phyloP scores from a whole-genome alignment of 371 early-diverging fungal genomes.

The Zopfochytrium polystomum region DNA sequence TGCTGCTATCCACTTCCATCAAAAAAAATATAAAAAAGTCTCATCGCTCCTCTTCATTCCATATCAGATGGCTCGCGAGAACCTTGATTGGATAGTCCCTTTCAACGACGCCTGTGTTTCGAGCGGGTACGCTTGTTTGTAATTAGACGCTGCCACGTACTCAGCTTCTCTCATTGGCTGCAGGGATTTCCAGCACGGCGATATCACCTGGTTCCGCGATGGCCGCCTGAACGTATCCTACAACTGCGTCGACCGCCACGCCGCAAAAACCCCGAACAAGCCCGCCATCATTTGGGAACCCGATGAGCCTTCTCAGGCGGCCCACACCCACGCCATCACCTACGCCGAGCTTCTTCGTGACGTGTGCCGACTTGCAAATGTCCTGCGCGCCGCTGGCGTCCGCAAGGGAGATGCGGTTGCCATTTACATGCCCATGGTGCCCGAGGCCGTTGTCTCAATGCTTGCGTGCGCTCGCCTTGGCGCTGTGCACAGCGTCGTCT shows the following conservation, averaged over 20 bases:
- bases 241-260: conserved; percentile 97
- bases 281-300: conserved; percentile 91
- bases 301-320: conserved; percentile 59
- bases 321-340: conserved; percentile 65
- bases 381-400: conserved; percentile 72
- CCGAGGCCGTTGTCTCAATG: conserved; percentile 88
- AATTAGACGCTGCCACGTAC: neutral
- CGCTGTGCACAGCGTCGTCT: conserved; percentile 77
- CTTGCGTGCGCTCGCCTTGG: conserved; percentile 96
- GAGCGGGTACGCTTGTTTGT: conserved; percentile 7
- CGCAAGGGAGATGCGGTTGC: conserved; percentile 71
- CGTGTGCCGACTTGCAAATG: conserved; percentile 81
- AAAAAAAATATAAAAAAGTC: neutral
- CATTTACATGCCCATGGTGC: conserved; percentile 97
- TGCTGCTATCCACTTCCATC: neutral
- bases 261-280: conserved; percentile 47
- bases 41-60: conserved; percentile 7
- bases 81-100: conserved; percentile 74
- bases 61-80: conserved; percentile 61
- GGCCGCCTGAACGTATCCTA: conserved; percentile 92
- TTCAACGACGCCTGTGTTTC: conserved; percentile 57
- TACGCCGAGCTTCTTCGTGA: conserved; percentile 77
- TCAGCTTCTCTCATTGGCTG: too few species aligned
- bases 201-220: conserved; percentile 90
- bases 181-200: conserved; percentile 70